phyloP scores from a whole-genome alignment of 306 rosid species.

The Carpinus fangiana region DNA sequence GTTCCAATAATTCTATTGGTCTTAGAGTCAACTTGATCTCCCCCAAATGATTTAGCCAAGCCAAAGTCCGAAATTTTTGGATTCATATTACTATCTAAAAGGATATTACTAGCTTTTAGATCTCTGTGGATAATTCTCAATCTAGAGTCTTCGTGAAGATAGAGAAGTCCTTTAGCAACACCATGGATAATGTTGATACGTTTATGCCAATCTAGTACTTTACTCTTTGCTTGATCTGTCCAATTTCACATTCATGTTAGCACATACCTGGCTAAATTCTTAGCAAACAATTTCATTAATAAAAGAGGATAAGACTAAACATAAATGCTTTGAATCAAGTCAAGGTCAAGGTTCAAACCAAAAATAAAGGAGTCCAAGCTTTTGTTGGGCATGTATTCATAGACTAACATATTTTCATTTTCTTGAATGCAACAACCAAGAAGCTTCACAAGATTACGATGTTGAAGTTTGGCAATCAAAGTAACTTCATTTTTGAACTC shows the following conservation, averaged over 20 bases:
- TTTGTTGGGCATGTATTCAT: constrained; percentile 37
- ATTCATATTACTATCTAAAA: too few species aligned
- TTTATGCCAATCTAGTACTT: constrained; percentile 19
- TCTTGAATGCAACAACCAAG: constrained; percentile 36
- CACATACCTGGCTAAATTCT: constrained; percentile 6
- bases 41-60: constrained; percentile 38
- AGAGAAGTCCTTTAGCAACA: constrained; percentile 14
- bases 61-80: too few species aligned
- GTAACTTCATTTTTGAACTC: constrained; percentile 27
- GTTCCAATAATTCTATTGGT: constrained; percentile 32
- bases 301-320: too few species aligned
- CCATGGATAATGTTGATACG: constrained; percentile 28
- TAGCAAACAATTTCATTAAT: too few species aligned
- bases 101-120: too few species aligned
- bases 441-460: constrained; percentile 40
- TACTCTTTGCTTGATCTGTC: neutral
- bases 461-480: constrained; percentile 45
- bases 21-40: neutral
- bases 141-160: too few species aligned
- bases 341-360: constrained; percentile 15
- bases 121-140: too few species aligned
- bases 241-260: neutral
- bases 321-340: too few species aligned
- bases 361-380: constrained; percentile 41
- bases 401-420: constrained; percentile 31